Evolutionary conservation across 192 early-diverging fungal species (phyloP), one percentile per base, ranked within the genome.

Genomic region (Entomortierella lignicola): DNA sequence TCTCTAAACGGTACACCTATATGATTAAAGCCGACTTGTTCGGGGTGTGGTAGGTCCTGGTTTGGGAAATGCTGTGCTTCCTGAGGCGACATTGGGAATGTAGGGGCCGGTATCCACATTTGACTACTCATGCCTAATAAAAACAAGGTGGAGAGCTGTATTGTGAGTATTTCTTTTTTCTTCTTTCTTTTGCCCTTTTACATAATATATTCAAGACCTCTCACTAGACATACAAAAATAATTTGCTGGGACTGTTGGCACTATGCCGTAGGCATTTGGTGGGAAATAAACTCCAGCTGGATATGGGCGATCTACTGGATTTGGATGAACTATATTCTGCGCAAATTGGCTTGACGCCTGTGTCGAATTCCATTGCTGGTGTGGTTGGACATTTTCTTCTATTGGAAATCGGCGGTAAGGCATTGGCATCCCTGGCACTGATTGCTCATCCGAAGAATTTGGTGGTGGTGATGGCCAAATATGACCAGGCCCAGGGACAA

Each of bases 321-420:
- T 1, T 20, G 8, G 55, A 29, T 27, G 50, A 3, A 41, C 1
- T 1, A 44, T 43, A 6, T 54, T 25, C 1, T 20, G 18, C 1
- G 29, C 3, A 1, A 27, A 58, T 34, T 12, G 4, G 20, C 15
- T 32, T 23, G 59, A 57, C 13, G n/a, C 6, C 8, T 20, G 47
- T 10, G 23, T 4, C 2, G 1, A 2, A 25, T 4, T 52, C 66
- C 69, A 54, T 0, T 4, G 2, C 25, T 55, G 39, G 1, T 53
- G 53, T 2, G 1, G 13, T 11, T 25, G 37, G 32, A 21, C 0
- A 11, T 10, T 53, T 4, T 62, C 60, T 10, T 69, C 58, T 25
- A 27, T n/a, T 12, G 69, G 60, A n/a, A 71, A 71, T 17, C 69
- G 48, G 6, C 69, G 69, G 37, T 62, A 71, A 1, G 66, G 66